Conservation (phyloP, 495 filamentous ascomycete species). For the Immersiella caudata region DNA sequence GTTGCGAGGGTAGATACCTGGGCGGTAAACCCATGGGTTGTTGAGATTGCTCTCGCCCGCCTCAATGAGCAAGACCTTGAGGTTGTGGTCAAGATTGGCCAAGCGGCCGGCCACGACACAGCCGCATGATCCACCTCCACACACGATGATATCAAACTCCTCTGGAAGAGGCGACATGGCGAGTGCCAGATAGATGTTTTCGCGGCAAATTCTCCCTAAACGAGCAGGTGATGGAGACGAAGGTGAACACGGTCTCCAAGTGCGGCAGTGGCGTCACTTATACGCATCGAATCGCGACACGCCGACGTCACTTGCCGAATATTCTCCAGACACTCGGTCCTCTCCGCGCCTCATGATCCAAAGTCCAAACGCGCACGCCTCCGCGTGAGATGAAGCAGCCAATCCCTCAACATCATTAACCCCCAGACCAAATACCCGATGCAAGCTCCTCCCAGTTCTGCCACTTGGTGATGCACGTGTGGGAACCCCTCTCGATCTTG, state of each 20-base stretch:
- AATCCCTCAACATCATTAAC: neutral
- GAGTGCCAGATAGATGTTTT: neutral
- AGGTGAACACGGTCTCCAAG: too few relatives aligned
- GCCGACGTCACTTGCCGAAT: neutral
- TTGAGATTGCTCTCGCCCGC: conserved; percentile 80
- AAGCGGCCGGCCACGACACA: conserved; percentile 79
- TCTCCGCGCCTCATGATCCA: neutral
- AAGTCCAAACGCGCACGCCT: neutral
- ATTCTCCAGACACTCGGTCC: neutral
- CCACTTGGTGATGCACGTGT: conserved; percentile 26
- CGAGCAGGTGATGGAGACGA: neutral
- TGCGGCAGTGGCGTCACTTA: conserved; percentile 6
- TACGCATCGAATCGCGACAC: neutral
- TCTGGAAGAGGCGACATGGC: conserved; percentile 56
- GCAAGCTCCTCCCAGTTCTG: too few relatives aligned
- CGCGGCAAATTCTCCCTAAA: neutral
- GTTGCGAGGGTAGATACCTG: conserved; percentile 70
- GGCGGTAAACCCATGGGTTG: conserved; percentile 81
- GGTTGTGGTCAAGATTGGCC: conserved; percentile 78
- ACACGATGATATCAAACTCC: conserved; percentile 84
- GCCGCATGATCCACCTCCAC: conserved; percentile 70
- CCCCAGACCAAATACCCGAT: neutral
- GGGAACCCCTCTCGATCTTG: conserved; percentile 33
- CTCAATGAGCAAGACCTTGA: conserved; percentile 78
- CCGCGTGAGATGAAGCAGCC: neutral